Evolutionary conservation across 495 filamentous ascomycete species (phyloP), one percentile per base, ranked within the genome.

Genomic region (Acidiella bohemica): DNA sequence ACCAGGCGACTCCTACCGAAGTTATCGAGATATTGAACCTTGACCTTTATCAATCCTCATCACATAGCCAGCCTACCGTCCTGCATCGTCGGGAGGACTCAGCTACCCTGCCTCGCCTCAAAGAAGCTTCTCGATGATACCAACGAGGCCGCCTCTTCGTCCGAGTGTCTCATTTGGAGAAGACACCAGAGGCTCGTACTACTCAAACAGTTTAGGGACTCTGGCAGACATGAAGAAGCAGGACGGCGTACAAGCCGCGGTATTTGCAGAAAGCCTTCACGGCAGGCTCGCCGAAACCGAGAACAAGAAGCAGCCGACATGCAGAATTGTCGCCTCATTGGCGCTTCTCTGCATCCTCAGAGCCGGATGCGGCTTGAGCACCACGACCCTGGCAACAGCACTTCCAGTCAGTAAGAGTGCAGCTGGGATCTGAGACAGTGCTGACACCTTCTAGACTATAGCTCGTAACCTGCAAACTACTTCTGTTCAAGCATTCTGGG

Each of bases 21-120:
- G n/a, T 24, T 7, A 20, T 22, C 9, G 34, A 37, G 34, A 23
- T 23, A 37, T 22, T 37, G 3, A 14, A 18, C 13, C 13, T 14
- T 8, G 11, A 24, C 19, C 8, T 12, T 22, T 3, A 23, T 13
- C 23, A 17, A 8, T 22, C 14, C 19, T 10, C 34, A 2, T 22
- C 3, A 12, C 34, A n/a, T 22, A 23, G 11, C 34, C 34, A 17
- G 34, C 34, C 34, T 39, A 3, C 26, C 21, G 13, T 39, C 13
- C 36, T 23, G 4, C 24, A 28, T 16, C 36, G 23, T 7, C 19
- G 34, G 9, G 23, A 23, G 13, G 36, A 28, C 14, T 39, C 36
- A 20, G 36, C 36, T 14, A 39, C 36, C 13, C 19, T 39, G 24
- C 36, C 36, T 13, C 19, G 14, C n/a, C 36, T 16, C 36, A 16